phyloP scores from a whole-genome alignment of 129 eudicot genomes.

The Flaveria linearis region DNA sequence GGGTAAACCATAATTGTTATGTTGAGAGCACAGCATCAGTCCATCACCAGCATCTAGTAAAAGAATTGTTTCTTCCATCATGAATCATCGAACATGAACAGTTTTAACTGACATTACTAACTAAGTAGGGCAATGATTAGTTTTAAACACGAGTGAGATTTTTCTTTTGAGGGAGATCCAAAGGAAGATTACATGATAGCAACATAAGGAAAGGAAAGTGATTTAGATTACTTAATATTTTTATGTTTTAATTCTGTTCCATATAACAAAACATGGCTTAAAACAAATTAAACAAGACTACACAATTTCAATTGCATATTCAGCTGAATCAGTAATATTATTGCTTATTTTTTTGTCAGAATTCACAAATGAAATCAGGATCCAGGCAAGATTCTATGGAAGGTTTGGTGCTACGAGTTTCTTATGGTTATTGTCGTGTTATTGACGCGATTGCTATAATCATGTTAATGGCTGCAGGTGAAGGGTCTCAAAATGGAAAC shows the following conservation, averaged over 20 bases:
- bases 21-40: background rate
- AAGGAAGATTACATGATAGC: background rate
- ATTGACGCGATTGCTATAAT: slow-evolving; percentile 12
- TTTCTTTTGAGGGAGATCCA: background rate
- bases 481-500: slow-evolving; percentile 69
- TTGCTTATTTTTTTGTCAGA: slow-evolving; percentile 34
- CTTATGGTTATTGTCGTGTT: background rate
- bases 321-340: background rate
- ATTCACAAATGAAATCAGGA: slow-evolving; percentile 70
- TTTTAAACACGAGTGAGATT: background rate
- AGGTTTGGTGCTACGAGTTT: slow-evolving; percentile 45
- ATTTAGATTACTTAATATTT: background rate
- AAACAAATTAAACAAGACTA: background rate
- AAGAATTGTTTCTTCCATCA: background rate
- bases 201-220: background rate
- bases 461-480: slow-evolving; percentile 47
- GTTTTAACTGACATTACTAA: background rate
- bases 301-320: background rate
- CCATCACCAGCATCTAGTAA: background rate
- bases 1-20: background rate
- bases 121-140: background rate
- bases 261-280: background rate
- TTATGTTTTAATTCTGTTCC: background rate
- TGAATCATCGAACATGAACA: background rate
- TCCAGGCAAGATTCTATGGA: slow-evolving; percentile 66